phyloP scores from a whole-genome alignment of 768 basidiomycete genomes.

The Naganishia antarctica region DNA sequence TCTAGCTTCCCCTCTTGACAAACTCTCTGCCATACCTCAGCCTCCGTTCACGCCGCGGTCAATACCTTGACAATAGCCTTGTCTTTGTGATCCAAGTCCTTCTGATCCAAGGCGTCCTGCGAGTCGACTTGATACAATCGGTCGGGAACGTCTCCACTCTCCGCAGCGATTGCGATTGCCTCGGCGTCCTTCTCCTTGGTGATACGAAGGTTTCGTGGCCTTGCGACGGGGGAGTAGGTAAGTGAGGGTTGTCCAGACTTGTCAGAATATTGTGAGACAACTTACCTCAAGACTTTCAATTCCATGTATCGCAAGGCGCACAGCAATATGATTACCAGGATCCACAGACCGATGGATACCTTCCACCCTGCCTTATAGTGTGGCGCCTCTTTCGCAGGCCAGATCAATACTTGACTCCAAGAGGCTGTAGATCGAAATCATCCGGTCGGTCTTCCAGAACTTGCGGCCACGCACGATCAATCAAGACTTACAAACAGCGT shows the following conservation, averaged over 20 bases:
- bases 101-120: background rate
- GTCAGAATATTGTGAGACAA: background rate
- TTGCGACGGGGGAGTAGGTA: slow-evolving; percentile 4
- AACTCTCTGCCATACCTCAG: background rate
- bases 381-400: slow-evolving; percentile 40
- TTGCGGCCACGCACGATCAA: background rate
- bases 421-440: slow-evolving; percentile 26
- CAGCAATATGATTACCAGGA: slow-evolving; percentile 35
- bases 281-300: slow-evolving; percentile 35
- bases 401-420: slow-evolving; percentile 41
- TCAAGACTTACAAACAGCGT: slow-evolving; percentile 33
- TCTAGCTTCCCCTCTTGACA: no score
- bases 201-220: slow-evolving; percentile 14
- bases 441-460: background rate
- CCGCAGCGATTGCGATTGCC: background rate
- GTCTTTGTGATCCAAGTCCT: background rate
- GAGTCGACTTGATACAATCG: background rate
- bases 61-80: slow-evolving; percentile 4
- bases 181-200: slow-evolving; percentile 3
- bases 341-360: slow-evolving; percentile 39
- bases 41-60: background rate
- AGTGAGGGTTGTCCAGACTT: background rate
- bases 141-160: background rate
- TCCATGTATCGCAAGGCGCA: slow-evolving; percentile 35
- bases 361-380: slow-evolving; percentile 41